Evolutionary conservation across 1,284 basidiomycete species (phyloP).

Genomic region (Pseudozyma flocculosa): DNA sequence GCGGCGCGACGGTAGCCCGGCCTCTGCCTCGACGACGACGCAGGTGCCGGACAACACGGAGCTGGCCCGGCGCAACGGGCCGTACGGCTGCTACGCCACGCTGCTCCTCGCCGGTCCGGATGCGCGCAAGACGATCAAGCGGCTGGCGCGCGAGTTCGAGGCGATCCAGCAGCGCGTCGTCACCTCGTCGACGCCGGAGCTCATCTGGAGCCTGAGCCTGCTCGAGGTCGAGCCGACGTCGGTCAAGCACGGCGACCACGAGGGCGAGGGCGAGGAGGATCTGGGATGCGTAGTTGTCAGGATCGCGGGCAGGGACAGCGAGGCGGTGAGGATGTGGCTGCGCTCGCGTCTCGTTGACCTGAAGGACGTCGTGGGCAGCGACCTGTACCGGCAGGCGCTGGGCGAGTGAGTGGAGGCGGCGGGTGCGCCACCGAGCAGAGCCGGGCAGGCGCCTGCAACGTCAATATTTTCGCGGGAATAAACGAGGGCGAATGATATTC

Average conservation of each 20-base stretch:
- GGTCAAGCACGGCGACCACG: background rate
- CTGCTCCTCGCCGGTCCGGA: conserved; percentile 72
- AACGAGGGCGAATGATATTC: no score
- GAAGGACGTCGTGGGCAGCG: conserved; percentile 57
- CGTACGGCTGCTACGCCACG: conserved; percentile 82
- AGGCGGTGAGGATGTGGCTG: conserved; percentile 72
- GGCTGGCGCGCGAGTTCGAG: conserved; percentile 64
- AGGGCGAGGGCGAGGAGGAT: conserved; percentile 1
- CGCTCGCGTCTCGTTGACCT: conserved; percentile 63
- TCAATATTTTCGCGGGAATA: no score
- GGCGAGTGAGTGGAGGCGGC: background rate
- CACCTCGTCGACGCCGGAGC: conserved; percentile 62
- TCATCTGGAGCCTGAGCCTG: conserved; percentile 76
- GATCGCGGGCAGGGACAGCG: conserved; percentile 71
- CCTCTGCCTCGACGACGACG: no score
- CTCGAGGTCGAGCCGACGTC: conserved; percentile 40
- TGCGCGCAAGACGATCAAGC: conserved; percentile 61
- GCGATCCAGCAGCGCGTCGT: conserved; percentile 65
- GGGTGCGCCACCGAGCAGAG: no score
- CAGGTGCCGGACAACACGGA: conserved; percentile 8
- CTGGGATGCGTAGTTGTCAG: conserved; percentile 66
- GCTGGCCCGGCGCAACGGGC: conserved; percentile 68
- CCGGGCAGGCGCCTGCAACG: no score
- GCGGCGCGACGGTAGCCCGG: no score
- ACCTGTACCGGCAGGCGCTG: conserved; percentile 40